These are phyloP conservation scores for Thalassiosira delicatula DNA, from an alignment of 352 stramenopile genomes.

Conservation along the genomic window DNA sequence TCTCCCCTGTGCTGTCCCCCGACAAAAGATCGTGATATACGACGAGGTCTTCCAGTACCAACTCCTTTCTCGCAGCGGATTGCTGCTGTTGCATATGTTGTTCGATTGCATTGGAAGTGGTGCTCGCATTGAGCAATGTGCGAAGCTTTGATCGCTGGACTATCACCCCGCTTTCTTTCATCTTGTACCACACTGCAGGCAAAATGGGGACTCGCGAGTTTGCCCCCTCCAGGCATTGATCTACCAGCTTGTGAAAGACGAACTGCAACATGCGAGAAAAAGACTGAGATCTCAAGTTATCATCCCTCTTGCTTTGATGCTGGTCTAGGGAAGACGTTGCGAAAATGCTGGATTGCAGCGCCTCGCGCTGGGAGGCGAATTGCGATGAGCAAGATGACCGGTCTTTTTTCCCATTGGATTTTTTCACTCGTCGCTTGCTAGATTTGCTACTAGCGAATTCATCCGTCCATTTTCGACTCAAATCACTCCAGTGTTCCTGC, in stretches of 20 bases:
- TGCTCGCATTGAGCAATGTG: neutral
- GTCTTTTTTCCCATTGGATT: neutral
- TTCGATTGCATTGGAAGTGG: too few relatives aligned
- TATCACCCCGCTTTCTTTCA: constrained; percentile 1
- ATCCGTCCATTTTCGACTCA: neutral
- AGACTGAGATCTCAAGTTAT: neutral
- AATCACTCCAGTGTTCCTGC: neutral
- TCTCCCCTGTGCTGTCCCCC: neutral
- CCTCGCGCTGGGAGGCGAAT: neutral
- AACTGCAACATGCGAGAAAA: neutral
- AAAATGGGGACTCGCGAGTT: neutral
- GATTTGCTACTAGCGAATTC: neutral
- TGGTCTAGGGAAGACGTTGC: neutral
- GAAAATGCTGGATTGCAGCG: constrained; percentile 8
- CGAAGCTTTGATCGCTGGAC: neutral
- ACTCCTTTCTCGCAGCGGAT: neutral
- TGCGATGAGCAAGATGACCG: neutral
- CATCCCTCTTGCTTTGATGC: neutral
- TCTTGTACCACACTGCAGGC: constrained; percentile 5
- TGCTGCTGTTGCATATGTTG: too few relatives aligned
- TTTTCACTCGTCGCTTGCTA: neutral
- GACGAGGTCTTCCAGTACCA: neutral
- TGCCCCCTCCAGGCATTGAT: neutral
- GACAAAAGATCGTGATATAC: constrained; percentile 14
- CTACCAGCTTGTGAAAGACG: neutral